Evolutionary conservation across 2,329 filamentous ascomycete genomes (phyloP).

Genomic region (Botrytis cinerea): DNA sequence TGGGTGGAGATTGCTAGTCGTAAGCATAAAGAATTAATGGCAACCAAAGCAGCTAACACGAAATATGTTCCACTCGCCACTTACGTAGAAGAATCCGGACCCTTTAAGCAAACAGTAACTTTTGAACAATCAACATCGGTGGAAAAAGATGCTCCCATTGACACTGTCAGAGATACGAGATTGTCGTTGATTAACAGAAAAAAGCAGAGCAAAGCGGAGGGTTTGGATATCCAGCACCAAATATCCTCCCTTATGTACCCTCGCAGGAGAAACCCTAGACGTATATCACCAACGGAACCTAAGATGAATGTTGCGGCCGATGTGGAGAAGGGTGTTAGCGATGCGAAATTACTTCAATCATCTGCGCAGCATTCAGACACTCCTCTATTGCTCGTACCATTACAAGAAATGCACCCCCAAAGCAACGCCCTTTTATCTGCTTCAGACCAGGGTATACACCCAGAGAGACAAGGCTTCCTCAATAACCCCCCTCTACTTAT

Average conservation of each 20-base stretch:
- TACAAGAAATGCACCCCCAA: neutral
- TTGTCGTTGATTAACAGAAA: neutral
- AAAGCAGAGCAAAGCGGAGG: neutral
- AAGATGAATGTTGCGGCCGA: neutral
- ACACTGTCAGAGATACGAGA: neutral
- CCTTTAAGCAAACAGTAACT: neutral
- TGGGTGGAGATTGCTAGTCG: conserved; percentile 17
- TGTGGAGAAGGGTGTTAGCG: neutral
- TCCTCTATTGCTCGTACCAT: neutral
- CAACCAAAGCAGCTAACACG: neutral
- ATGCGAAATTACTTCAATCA: neutral
- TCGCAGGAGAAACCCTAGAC: neutral
- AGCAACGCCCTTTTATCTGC: neutral
- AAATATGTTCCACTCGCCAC: neutral
- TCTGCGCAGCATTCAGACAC: neutral
- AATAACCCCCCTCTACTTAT: neutral
- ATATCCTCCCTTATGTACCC: conserved; percentile 5
- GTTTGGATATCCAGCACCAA: conserved; percentile 10
- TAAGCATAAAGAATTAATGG: conserved; percentile 4
- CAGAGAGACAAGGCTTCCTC: neutral
- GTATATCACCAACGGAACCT: neutral
- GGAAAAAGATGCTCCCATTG: no score
- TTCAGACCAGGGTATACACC: neutral
- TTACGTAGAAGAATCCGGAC: neutral
- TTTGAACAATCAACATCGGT: neutral